Conservation (phyloP, 2,329 filamentous ascomycete genomes). For the Blastomyces silverae region DNA sequence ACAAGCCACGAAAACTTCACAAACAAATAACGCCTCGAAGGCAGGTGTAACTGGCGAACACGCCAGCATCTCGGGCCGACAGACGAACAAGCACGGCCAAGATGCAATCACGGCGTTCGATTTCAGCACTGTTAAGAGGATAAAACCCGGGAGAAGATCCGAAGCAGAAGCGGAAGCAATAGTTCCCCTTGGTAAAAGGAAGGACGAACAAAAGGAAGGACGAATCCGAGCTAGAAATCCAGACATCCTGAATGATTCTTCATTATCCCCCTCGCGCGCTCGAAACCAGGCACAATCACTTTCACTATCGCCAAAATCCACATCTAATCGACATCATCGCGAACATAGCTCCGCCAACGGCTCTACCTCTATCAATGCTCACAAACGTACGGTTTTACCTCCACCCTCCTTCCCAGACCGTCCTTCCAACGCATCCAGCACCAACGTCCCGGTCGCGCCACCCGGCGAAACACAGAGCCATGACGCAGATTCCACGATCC, state of each 20-base stretch:
- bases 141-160: constrained; percentile 2
- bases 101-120: constrained; percentile 37
- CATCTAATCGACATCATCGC: background rate
- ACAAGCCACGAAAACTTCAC: constrained; percentile 17
- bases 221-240: background rate
- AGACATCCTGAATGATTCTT: background rate
- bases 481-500: constrained; percentile 10
- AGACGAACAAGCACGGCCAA: background rate
- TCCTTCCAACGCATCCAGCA: constrained; percentile 12
- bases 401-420: background rate
- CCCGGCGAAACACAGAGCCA: background rate
- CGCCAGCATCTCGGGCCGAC: background rate
- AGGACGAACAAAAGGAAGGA: background rate
- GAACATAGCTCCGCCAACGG: background rate
- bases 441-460: background rate
- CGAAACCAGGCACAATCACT: background rate
- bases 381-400: background rate
- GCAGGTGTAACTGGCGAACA: background rate
- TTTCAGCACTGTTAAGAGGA: constrained; percentile 32
- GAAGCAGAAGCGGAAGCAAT: background rate
- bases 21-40: background rate
- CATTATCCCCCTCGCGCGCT: background rate
- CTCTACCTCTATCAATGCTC: background rate
- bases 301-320: background rate
- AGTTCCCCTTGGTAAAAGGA: background rate